Percentiles rank a stretch among this genome's conserved stretches.
Evolutionary conservation across 225 moss, liverwort and hornwort species (phyloP).

Genomic region (Anthoceros angustus): DNA sequence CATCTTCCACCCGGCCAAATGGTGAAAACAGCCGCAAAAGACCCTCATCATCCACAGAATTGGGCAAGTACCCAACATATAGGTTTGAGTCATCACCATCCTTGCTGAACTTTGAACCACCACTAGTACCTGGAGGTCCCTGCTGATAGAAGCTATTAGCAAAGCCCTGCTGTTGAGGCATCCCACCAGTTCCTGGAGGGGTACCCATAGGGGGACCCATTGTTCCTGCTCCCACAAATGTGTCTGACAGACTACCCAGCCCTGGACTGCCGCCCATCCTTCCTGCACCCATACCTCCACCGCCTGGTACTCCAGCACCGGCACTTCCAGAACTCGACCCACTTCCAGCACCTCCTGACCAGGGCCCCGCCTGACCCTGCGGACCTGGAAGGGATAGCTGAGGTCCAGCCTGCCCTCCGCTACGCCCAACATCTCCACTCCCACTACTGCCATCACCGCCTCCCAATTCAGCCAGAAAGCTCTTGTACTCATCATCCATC

Average conservation of each 20-base stretch:
- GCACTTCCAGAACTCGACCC: constrained; percentile 39
- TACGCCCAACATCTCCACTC: constrained; percentile 59
- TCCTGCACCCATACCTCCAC: constrained; percentile 29
- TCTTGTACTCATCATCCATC: constrained; percentile 99
- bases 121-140: constrained; percentile 36
- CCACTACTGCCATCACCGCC: constrained; percentile 37
- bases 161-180: constrained; percentile 43
- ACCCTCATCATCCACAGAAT: constrained; percentile 88
- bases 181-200: constrained; percentile 28
- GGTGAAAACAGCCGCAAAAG: constrained; percentile 67
- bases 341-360: constrained; percentile 54
- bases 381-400: constrained; percentile 73
- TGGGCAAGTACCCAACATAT: constrained; percentile 90
- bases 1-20: constrained; percentile 86
- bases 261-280: constrained; percentile 34
- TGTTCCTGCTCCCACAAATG: constrained; percentile 43
- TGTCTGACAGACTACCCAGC: constrained; percentile 21
- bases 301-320: constrained; percentile 22
- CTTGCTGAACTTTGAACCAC: constrained; percentile 54
- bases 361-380: constrained; percentile 47
- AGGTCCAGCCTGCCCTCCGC: constrained; percentile 41
- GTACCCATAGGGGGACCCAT: constrained; percentile 43
- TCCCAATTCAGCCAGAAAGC: constrained; percentile 88
- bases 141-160: constrained; percentile 38
- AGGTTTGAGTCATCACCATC: constrained; percentile 88